A percentile compares a stretch with the other conserved stretches of the same genome.
phyloP scores from a whole-genome alignment of 73 alveolate species.

The Symbiodinium pilosum region DNA sequence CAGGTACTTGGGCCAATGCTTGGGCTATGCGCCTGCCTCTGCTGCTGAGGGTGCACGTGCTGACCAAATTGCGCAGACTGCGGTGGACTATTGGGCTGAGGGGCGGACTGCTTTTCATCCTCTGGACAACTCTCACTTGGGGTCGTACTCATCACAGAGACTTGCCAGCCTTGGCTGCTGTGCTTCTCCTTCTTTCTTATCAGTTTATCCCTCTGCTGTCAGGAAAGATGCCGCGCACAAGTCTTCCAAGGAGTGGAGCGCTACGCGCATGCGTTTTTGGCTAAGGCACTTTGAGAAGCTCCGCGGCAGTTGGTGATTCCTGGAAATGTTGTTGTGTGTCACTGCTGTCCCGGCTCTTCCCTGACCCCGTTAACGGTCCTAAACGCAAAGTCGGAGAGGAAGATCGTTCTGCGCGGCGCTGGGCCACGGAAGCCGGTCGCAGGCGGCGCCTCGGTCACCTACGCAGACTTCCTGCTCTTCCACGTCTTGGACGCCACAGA shows the following conservation, averaged over 20 bases:
- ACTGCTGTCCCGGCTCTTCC: too few relatives aligned
- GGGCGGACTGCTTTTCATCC: background rate
- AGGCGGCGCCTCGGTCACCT: slow-evolving; percentile 14
- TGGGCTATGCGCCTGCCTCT: slow-evolving; percentile 11
- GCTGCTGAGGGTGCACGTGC: slow-evolving; percentile 5
- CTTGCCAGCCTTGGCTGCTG: background rate
- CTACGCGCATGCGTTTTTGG: background rate
- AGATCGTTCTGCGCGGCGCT: background rate
- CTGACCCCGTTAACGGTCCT: background rate
- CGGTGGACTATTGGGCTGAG: slow-evolving; percentile 1
- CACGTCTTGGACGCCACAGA: background rate
- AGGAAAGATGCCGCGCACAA: background rate
- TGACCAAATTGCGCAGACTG: background rate
- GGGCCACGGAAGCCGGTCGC: background rate
- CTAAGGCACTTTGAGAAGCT: slow-evolving; percentile 24
- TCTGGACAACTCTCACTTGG: slow-evolving; percentile 2
- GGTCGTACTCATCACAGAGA: slow-evolving; percentile 10
- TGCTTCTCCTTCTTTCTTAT: background rate
- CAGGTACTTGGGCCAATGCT: slow-evolving; percentile 7
- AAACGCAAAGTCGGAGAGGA: background rate
- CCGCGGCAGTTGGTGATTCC: background rate
- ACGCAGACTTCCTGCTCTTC: background rate
- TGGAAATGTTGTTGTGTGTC: too few relatives aligned
- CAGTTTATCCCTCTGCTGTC: background rate
- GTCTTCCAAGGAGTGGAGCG: background rate